These are phyloP conservation scores for Lipomyces mesembrius DNA, from an alignment of 805 yeast genomes.

Conservation along the genomic window DNA sequence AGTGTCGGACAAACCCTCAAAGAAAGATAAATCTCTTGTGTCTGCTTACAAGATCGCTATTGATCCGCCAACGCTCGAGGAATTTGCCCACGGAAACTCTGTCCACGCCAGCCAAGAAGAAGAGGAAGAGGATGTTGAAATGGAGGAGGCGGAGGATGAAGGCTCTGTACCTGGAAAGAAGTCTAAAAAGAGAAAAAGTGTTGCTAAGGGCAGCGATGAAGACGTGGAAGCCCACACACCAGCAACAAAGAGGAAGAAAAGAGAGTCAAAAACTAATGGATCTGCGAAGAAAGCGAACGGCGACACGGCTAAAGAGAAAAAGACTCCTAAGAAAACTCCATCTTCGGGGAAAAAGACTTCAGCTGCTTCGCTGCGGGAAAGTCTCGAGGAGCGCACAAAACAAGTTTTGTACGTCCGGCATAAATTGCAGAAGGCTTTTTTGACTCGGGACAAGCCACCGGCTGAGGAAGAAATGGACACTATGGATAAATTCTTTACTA, in stretches of 20 bases:
- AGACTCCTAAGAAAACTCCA: conserved; percentile 23
- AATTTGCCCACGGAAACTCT: conserved; percentile 42
- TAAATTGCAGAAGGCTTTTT: conserved; percentile 44
- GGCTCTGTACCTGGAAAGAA: conserved; percentile 26
- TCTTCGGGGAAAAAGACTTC: conserved; percentile 9
- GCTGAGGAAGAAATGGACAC: conserved; percentile 41
- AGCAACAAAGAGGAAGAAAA: conserved; percentile 10
- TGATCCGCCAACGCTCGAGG: conserved; percentile 56
- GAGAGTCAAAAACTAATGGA: conserved; percentile 6
- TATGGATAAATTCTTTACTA: conserved; percentile 40
- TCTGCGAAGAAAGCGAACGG: conserved; percentile 19
- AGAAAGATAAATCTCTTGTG: conserved; percentile 52
- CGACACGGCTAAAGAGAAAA: conserved; percentile 29
- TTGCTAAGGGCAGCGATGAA: conserved; percentile 19
- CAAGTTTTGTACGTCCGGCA: conserved; percentile 43
- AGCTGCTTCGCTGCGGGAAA: conserved; percentile 17
- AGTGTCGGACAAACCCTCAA: conserved; percentile 25
- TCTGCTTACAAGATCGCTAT: conserved; percentile 61
- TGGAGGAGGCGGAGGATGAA: conserved; percentile 41
- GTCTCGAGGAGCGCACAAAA: conserved; percentile 32
- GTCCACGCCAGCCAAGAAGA: conserved; percentile 43
- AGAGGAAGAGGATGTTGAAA: conserved; percentile 43
- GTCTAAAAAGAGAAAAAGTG: conserved; percentile 35
- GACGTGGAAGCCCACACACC: conserved; percentile 7
- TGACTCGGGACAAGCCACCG: conserved; percentile 39